Conservation (phyloP, 768 basidiomycete species). For the Xerocomellus chrysenteron region DNA sequence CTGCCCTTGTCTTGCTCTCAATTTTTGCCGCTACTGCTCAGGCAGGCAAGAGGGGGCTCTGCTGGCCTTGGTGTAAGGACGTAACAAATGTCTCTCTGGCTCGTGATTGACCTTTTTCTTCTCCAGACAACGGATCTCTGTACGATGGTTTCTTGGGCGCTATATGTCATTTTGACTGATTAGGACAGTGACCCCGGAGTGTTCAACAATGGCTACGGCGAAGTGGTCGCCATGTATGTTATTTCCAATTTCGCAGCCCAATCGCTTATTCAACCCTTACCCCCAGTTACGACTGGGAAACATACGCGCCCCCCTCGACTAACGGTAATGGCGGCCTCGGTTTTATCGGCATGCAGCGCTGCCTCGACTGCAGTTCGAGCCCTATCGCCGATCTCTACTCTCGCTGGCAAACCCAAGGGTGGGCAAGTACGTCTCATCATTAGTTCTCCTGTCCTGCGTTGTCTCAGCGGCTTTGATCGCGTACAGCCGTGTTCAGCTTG, state of each 20-base stretch:
- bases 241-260: not conserved
- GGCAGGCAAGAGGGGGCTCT: slow-evolving; percentile 40
- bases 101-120: not conserved
- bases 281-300: slow-evolving; percentile 39
- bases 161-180: not conserved
- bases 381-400: slow-evolving; percentile 31
- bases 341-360: slow-evolving; percentile 42
- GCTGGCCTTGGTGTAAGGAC: slow-evolving; percentile 36
- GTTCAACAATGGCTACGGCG: slow-evolving; percentile 32
- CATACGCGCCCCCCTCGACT: slow-evolving; percentile 33
- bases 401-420: slow-evolving; percentile 33
- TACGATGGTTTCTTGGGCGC: slow-evolving; percentile 9
- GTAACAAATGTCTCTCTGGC: not conserved
- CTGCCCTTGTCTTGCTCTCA: slow-evolving; percentile 15
- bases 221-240: slow-evolving; percentile 36
- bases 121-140: slow-evolving; percentile 31
- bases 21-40: slow-evolving; percentile 19
- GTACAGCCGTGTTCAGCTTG: slow-evolving; percentile 33
- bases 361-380: slow-evolving; percentile 37
- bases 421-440: slow-evolving; percentile 28
- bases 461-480: not conserved
- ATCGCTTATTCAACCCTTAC: not conserved
- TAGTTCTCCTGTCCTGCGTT: not conserved
- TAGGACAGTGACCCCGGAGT: slow-evolving; percentile 27
- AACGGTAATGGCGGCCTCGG: slow-evolving; percentile 37